Percentiles rank a stretch among this genome's conserved stretches.
phyloP scores from a whole-genome alignment of 192 early-diverging fungal genomes.

The Spizellomyces punctatus region DNA sequence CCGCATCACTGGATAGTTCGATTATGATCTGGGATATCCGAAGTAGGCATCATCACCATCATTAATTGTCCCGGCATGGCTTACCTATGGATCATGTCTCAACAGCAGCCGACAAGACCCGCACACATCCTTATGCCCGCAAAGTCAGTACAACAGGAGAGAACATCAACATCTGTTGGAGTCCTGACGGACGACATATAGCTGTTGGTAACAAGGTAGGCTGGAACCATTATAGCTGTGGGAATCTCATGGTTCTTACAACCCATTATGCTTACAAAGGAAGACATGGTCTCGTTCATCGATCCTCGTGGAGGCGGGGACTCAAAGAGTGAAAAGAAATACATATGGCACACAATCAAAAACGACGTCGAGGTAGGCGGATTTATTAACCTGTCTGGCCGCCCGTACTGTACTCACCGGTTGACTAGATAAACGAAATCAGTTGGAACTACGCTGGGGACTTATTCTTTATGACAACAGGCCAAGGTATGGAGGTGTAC shows the following conservation, averaged over 20 bases:
- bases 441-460: conserved; percentile 75
- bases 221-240: too few species aligned
- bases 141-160: conserved; percentile 71
- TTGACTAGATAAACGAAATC: conserved; percentile 72
- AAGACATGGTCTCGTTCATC: conserved; percentile 76
- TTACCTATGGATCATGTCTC: background rate
- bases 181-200: conserved; percentile 72
- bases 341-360: conserved; percentile 50
- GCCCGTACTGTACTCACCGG: background rate
- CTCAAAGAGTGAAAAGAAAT: conserved; percentile 35
- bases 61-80: too few species aligned
- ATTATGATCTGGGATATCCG: conserved; percentile 82
- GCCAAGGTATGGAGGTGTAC: conserved; percentile 50
- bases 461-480: conserved; percentile 77
- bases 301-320: conserved; percentile 60
- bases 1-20: conserved; percentile 77
- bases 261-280: conserved; percentile 36
- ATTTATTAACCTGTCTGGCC: background rate
- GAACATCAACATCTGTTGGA: conserved; percentile 87
- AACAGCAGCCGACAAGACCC: conserved; percentile 42
- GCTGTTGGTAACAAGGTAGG: conserved; percentile 81
- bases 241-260: background rate
- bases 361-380: conserved; percentile 52
- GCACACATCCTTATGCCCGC: conserved; percentile 51
- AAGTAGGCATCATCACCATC: conserved; percentile 36